These are phyloP conservation scores for Ajuga chamaepitys DNA, from an alignment of 257 asterid genomes.

Conservation along the genomic window DNA sequence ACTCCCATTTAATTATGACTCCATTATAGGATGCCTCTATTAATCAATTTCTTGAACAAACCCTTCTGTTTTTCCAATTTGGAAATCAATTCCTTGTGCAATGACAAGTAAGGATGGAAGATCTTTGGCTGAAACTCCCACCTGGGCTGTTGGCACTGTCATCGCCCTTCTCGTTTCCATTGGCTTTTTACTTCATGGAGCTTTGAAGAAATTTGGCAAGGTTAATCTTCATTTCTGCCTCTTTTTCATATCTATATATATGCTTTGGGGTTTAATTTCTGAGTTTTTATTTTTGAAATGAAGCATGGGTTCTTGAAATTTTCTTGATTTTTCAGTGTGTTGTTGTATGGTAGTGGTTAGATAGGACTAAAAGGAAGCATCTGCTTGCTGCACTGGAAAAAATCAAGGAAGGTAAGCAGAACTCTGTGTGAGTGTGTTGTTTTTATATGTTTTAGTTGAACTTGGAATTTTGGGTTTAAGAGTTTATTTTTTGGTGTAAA, in stretches of 20 bases:
- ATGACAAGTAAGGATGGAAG: conserved; percentile 25
- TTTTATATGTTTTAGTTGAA: background rate
- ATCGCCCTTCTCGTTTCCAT: conserved; percentile 29
- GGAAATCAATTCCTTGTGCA: background rate
- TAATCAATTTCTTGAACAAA: background rate
- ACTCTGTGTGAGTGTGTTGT: background rate
- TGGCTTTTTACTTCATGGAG: conserved; percentile 39
- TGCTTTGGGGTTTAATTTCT: background rate
- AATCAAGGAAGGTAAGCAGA: conserved; percentile 73
- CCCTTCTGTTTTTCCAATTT: background rate
- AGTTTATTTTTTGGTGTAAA: conserved; percentile 15
- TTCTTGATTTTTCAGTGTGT: background rate
- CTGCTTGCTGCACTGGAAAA: conserved; percentile 75
- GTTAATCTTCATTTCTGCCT: conserved; percentile 2
- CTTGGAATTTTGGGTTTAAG: background rate
- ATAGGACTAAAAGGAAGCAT: conserved; percentile 70
- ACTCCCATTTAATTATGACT: too few species aligned
- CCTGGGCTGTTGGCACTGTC: conserved; percentile 53
- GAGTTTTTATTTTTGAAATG: background rate
- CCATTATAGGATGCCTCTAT: conserved; percentile 10
- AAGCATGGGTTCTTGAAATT: background rate
- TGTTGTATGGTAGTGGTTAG: conserved; percentile 65
- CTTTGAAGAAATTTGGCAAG: conserved; percentile 40
- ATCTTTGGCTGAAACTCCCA: conserved; percentile 46
- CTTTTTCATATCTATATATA: background rate